phyloP scores from a whole-genome alignment of 768 basidiomycete genomes.

The Agaricus subrufescens region DNA sequence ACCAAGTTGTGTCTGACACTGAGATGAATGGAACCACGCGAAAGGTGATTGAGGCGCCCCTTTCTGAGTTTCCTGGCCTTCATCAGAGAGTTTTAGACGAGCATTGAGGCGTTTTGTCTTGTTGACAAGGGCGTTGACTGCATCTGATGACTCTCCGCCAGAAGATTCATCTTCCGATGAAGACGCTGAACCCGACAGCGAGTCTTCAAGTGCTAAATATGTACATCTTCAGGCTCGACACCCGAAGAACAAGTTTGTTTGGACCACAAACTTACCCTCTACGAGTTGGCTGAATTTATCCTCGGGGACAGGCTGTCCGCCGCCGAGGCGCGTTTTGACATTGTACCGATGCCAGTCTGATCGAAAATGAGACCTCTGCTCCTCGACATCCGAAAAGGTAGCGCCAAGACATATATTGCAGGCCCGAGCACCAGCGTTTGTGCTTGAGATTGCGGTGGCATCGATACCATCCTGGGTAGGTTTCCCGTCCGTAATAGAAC shows the following conservation, averaged over 20 bases:
- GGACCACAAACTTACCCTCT: constrained; percentile 52
- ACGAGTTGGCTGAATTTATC: constrained; percentile 71
- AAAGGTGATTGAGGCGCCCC: constrained; percentile 57
- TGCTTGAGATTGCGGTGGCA: constrained; percentile 22
- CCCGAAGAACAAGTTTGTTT: neutral
- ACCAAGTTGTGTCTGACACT: constrained; percentile 84
- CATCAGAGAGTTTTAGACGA: constrained; percentile 38
- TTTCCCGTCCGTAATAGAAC: neutral
- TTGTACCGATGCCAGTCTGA: constrained; percentile 99
- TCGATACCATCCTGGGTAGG: neutral
- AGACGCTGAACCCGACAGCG: constrained; percentile 88
- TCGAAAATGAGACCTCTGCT: constrained; percentile 82
- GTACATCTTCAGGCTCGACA: neutral
- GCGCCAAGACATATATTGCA: constrained; percentile 74
- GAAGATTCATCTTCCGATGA: constrained; percentile 39
- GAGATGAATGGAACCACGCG: constrained; percentile 81
- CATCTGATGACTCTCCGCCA: constrained; percentile 50
- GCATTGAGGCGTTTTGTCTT: constrained; percentile 46
- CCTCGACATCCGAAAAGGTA: constrained; percentile 68
- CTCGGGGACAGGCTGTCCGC: constrained; percentile 61
- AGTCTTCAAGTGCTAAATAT: constrained; percentile 67
- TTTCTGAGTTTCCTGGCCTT: constrained; percentile 17
- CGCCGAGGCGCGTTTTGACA: constrained; percentile 73
- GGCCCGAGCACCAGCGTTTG: constrained; percentile 41
- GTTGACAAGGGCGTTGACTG: constrained; percentile 62